Conservation (phyloP, 371 early-diverging fungal genomes). For the Smittium culicis region DNA sequence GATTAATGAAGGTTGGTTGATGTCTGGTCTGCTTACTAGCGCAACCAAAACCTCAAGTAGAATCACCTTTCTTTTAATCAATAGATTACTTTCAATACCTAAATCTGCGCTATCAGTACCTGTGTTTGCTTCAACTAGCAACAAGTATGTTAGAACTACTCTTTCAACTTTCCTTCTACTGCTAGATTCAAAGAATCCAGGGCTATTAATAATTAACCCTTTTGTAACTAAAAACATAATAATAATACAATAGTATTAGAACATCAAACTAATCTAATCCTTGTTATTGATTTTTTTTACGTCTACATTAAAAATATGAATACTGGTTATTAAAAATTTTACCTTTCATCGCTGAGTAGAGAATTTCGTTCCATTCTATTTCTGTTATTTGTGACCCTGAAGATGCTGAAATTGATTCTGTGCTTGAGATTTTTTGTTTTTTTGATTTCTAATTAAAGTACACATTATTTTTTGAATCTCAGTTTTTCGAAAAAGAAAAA, state of each 20-base stretch:
- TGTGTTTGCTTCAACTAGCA: not conserved
- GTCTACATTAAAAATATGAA: no score
- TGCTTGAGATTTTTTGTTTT: not conserved
- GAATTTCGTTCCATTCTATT: not conserved
- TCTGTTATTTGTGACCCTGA: not conserved
- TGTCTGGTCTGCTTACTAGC: not conserved
- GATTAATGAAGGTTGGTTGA: not conserved
- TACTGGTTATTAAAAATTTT: no score
- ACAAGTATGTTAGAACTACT: not conserved
- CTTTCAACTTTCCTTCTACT: no score
- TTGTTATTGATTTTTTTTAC: no score
- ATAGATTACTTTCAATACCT: not conserved
- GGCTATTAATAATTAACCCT: no score
- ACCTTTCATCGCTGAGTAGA: not conserved
- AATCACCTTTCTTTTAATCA: not conserved
- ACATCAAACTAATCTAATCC: no score
- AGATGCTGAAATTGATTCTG: not conserved
- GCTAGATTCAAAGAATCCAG: no score
- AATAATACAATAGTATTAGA: no score
- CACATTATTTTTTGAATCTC: not conserved
- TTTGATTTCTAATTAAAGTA: no score
- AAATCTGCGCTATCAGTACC: not conserved
- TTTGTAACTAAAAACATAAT: no score
- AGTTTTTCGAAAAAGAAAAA: not conserved
- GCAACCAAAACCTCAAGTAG: not conserved